phyloP scores from a whole-genome alignment of 2,329 filamentous ascomycete species.

The Cladosporium sphaerospermum region DNA sequence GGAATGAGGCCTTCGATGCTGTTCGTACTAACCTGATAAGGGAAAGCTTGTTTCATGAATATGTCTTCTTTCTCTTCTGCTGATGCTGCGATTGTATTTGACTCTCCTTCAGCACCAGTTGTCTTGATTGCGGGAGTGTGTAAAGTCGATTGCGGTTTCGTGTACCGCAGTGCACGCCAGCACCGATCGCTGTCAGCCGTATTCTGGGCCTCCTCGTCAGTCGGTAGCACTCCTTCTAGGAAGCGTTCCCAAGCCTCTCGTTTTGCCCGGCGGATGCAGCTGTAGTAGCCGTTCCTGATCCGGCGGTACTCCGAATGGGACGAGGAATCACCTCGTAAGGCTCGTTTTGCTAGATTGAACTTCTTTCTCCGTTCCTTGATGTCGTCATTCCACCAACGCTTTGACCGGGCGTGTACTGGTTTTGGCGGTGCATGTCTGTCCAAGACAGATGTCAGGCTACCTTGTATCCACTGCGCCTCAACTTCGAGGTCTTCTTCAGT shows the following conservation, averaged over 20 bases:
- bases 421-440: background rate
- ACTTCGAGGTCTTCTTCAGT: background rate
- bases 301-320: background rate
- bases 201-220: background rate
- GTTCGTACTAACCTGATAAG: background rate
- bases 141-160: background rate
- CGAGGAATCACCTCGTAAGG: background rate
- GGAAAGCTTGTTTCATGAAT: constrained; percentile 1
- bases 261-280: background rate
- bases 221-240: background rate
- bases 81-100: background rate
- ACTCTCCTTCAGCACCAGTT: background rate
- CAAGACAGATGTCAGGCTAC: background rate
- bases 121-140: background rate
- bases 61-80: background rate
- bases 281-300: background rate
- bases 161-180: background rate
- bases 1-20: background rate
- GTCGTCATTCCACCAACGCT: background rate
- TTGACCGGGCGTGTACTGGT: background rate
- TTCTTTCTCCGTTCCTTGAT: background rate
- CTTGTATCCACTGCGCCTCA: background rate
- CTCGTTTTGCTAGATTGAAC: background rate
- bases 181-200: background rate
- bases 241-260: background rate